Base-by-base conservation (phyloP, 2,329 filamentous ascomycete genomes). In the Fusarium sp. region DNA sequence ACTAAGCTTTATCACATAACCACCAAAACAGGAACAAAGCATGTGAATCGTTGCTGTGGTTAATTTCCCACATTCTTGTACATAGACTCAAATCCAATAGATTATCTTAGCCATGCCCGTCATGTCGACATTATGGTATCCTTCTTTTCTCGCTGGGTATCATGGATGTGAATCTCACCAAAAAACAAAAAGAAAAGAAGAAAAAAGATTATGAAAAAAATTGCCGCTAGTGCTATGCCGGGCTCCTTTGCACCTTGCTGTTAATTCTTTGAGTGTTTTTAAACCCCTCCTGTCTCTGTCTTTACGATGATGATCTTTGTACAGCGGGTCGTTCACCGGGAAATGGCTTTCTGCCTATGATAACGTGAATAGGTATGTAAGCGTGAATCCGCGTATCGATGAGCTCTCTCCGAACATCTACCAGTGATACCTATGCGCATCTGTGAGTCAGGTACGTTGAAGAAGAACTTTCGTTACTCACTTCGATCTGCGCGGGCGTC, bases 281-380 rank as follows among this genome's bases (percentile, higher is more conserved):
- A 11, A 37, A 14, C 15, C 14, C 21, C 37, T 62, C 35, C 67
- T 45, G 49, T 37, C 19, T 19, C 19, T 19, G 19, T 19, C 4
- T 19, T 19, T 19, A 19, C 19, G 19, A 19, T 21, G 68, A 63
- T 11, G 45, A 41, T 33, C 54, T 51, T 10, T 15, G 41, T 4
- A 55, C 45, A 35, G 52, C 21, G 2, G 46, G 50, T 44, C 41
- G 35, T 46, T 80, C 78, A 13, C 72, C 67, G 0, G 70, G 72
- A 48, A 72, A 73, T 2, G 82, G 82, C 61, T 84, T 84, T 23
- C 82, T 75, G 9, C 81, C 82, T 66, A 77, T 80, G 0, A 85
- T 79, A 6, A 84, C 78, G 56, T 79, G 77, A n/a, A 82, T 71
- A 23, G 76, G 77, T 58, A 80, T 72, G 54, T 83, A 85, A 1